Conservation (phyloP, 441 rosid genomes). For the Theobroma grandiflorum region DNA sequence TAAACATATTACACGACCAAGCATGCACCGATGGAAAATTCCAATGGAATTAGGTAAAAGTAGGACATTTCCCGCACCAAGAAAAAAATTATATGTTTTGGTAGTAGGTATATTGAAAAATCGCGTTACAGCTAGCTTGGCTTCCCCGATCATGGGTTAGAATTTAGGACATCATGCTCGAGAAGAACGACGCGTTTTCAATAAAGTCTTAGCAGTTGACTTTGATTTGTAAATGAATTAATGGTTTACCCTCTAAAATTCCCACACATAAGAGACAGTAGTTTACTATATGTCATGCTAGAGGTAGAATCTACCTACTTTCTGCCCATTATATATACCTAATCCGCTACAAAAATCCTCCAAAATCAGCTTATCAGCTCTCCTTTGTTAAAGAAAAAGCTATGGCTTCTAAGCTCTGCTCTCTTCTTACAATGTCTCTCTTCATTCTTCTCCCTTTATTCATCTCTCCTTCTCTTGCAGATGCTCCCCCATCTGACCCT, state of each 20-base stretch:
- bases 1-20: neutral
- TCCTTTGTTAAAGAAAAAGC: neutral
- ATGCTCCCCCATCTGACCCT: conserved; percentile 34
- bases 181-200: conserved; percentile 37
- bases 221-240: neutral
- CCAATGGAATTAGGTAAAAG: conserved; percentile 4
- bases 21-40: neutral
- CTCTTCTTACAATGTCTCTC: conserved; percentile 4
- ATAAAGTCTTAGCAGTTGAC: conserved; percentile 29
- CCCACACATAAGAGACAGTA: neutral
- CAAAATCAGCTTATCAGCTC: neutral
- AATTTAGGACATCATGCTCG: neutral
- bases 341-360: neutral
- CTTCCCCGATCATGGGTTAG: neutral
- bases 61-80: neutral
- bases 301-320: neutral
- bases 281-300: neutral
- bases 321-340: conserved; percentile 27
- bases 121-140: conserved; percentile 6
- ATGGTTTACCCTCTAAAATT: neutral
- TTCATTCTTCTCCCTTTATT: conserved; percentile 34
- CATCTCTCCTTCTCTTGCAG: conserved; percentile 34
- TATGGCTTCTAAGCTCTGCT: conserved; percentile 41
- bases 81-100: neutral
- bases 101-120: conserved; percentile 4